phyloP scores from a whole-genome alignment of 208 protist species.

The Strigomonas galati region DNA sequence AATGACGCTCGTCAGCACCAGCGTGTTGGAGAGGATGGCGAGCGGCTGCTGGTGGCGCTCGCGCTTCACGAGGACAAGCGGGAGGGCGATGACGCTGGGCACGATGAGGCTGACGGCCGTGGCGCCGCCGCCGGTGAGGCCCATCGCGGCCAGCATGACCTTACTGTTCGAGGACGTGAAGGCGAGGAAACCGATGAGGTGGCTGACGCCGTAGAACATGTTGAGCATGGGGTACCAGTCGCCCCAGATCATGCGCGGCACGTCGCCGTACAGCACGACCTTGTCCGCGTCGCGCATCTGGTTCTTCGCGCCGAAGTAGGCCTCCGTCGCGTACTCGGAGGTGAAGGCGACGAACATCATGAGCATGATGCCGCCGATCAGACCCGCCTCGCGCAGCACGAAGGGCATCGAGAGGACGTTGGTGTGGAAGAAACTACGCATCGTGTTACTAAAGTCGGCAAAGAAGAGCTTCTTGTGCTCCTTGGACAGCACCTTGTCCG shows the following conservation, averaged over 20 bases:
- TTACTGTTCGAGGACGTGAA: constrained; percentile 45
- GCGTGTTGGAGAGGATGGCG: constrained; percentile 36
- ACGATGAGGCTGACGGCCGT: constrained; percentile 39
- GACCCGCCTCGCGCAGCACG: constrained; percentile 42
- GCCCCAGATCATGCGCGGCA: constrained; percentile 36
- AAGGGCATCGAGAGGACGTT: constrained; percentile 58
- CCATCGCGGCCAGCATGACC: constrained; percentile 45
- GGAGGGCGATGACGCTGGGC: constrained; percentile 35
- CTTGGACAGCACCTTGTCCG: constrained; percentile 32
- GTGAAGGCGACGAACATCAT: constrained; percentile 34
- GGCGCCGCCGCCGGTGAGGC: constrained; percentile 32
- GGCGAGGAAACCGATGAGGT: constrained; percentile 50
- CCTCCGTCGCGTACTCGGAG: constrained; percentile 55
- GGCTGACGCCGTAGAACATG: constrained; percentile 49
- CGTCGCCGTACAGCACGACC: constrained; percentile 49
- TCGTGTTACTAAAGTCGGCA: constrained; percentile 45
- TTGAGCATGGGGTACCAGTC: constrained; percentile 47
- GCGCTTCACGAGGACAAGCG: constrained; percentile 54
- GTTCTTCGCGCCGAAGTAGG: constrained; percentile 55
- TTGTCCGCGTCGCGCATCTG: constrained; percentile 36
- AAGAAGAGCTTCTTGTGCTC: constrained; percentile 49
- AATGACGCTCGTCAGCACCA: constrained; percentile 38
- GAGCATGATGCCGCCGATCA: constrained; percentile 47
- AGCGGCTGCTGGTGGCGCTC: constrained; percentile 38
- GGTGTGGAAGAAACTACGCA: constrained; percentile 53